phyloP scores from a whole-genome alignment of 2,329 filamentous ascomycete species.

The Trichoderma sp. region DNA sequence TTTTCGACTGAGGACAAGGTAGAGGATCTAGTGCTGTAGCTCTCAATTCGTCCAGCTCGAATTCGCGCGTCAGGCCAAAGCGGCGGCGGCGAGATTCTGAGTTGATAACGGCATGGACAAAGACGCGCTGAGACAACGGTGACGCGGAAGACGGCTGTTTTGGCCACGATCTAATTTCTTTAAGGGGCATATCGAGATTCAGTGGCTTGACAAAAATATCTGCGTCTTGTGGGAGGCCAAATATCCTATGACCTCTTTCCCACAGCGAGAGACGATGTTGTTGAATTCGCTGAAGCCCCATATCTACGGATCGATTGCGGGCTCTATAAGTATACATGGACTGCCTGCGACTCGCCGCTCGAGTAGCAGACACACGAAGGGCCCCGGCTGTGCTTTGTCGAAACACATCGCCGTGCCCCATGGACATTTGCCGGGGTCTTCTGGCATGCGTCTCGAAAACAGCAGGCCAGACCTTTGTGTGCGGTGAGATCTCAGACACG shows the following conservation, averaged over 20 bases:
- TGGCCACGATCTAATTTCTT: background rate
- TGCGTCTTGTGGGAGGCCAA: slow-evolving; percentile 29
- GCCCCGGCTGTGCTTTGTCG: background rate
- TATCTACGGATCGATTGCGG: slow-evolving; percentile 25
- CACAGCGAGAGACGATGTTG: slow-evolving; percentile 35
- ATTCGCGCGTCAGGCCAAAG: slow-evolving; percentile 54
- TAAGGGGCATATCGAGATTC: slow-evolving; percentile 33
- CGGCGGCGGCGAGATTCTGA: slow-evolving; percentile 47
- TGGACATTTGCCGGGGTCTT: too few species aligned
- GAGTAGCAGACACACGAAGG: background rate
- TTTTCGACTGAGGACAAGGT: slow-evolving; percentile 30
- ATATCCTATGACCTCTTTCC: slow-evolving; percentile 30
- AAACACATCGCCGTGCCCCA: background rate
- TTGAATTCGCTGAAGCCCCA: slow-evolving; percentile 36
- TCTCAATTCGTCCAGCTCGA: slow-evolving; percentile 54
- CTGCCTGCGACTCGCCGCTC: background rate
- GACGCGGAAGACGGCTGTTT: background rate
- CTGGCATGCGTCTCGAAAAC: slow-evolving; percentile 2
- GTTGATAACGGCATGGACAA: slow-evolving; percentile 38
- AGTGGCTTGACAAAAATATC: slow-evolving; percentile 38
- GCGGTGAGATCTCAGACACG: background rate
- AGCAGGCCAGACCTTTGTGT: background rate
- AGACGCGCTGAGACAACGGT: slow-evolving; percentile 29
- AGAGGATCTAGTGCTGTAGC: slow-evolving; percentile 49
- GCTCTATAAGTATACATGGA: background rate